Evolutionary conservation across 2,329 filamentous ascomycete species (phyloP).

Genomic region (Pseudogymnoascus destructans): DNA sequence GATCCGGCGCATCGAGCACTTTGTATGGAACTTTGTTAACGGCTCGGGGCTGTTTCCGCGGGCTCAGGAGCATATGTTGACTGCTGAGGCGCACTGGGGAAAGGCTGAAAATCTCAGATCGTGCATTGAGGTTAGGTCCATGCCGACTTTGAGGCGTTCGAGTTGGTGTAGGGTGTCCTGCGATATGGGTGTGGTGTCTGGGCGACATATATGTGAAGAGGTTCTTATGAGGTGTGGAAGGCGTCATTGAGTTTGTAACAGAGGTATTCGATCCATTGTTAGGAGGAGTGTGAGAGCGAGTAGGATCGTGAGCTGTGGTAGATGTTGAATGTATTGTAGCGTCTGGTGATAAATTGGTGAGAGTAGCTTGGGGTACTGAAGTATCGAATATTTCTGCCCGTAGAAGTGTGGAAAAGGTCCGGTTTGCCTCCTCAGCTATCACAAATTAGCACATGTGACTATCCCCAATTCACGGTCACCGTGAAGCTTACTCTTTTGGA

Average conservation of each 20-base stretch:
- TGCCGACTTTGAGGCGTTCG: slow-evolving; percentile 81
- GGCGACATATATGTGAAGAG: slow-evolving; percentile 85
- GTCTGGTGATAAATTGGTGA: slow-evolving; percentile 49
- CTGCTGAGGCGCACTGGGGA: slow-evolving; percentile 89
- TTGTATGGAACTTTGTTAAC: slow-evolving; percentile 97
- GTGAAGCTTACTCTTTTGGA: slow-evolving; percentile 66
- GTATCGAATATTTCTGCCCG: slow-evolving; percentile 86
- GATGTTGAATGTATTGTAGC: slow-evolving; percentile 36
- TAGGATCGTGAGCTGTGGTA: slow-evolving; percentile 49
- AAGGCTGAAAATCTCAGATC: slow-evolving; percentile 87
- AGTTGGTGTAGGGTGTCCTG: slow-evolving; percentile 75
- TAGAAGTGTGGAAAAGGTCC: slow-evolving; percentile 77
- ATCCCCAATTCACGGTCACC: slow-evolving; percentile 18
- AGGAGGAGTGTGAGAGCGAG: slow-evolving; percentile 70
- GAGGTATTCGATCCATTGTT: slow-evolving; percentile 45
- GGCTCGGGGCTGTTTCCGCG: slow-evolving; percentile 73
- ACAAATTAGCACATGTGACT: slow-evolving; percentile 22
- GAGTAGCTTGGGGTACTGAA: slow-evolving; percentile 69
- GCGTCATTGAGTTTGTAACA: slow-evolving; percentile 66
- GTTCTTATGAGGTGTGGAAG: slow-evolving; percentile 94
- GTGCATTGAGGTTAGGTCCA: slow-evolving; percentile 76
- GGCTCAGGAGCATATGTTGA: slow-evolving; percentile 84
- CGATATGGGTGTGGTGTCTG: slow-evolving; percentile 49
- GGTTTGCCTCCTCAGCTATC: slow-evolving; percentile 80
- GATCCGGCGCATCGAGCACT: slow-evolving; percentile 86